These are phyloP conservation scores for Leavenworthia alabamica DNA, from an alignment of 345 rosid species.

Conservation along the genomic window DNA sequence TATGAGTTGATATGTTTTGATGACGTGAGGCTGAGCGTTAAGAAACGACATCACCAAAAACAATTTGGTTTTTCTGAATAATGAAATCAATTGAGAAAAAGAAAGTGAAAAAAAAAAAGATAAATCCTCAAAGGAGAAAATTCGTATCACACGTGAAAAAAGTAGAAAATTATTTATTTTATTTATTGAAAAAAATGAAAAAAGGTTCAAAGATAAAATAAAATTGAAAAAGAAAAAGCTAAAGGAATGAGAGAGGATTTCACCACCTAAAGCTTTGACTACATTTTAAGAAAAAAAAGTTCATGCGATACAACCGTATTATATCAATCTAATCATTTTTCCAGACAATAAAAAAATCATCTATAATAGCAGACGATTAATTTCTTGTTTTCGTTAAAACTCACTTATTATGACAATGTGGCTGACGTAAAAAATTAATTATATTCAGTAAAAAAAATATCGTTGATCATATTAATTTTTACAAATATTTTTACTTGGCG, in stretches of 20 bases:
- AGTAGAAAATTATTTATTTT: conserved; percentile 16
- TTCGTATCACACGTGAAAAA: conserved; percentile 45
- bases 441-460: not conserved
- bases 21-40: conserved; percentile 29
- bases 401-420: not conserved
- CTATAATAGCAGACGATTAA: not conserved
- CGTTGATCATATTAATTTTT: not conserved
- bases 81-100: conserved; percentile 20
- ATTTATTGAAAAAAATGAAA: conserved; percentile 6
- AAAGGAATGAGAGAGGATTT: conserved; percentile 26
- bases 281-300: not conserved
- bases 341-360: too few relatives aligned
- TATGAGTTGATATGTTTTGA: conserved; percentile 1
- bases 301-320: not conserved
- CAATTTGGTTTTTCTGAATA: not conserved
- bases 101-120: not conserved
- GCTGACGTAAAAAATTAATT: not conserved
- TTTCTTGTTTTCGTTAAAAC: not conserved
- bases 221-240: conserved; percentile 18
- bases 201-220: conserved; percentile 11
- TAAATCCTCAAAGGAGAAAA: conserved; percentile 22
- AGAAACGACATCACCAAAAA: conserved; percentile 19
- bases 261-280: conserved; percentile 23
- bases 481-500: not conserved
- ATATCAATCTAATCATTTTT: too few relatives aligned